These are phyloP conservation scores for Simmondsia chinensis DNA, from an alignment of 148 eudicot species.

Conservation along the genomic window DNA sequence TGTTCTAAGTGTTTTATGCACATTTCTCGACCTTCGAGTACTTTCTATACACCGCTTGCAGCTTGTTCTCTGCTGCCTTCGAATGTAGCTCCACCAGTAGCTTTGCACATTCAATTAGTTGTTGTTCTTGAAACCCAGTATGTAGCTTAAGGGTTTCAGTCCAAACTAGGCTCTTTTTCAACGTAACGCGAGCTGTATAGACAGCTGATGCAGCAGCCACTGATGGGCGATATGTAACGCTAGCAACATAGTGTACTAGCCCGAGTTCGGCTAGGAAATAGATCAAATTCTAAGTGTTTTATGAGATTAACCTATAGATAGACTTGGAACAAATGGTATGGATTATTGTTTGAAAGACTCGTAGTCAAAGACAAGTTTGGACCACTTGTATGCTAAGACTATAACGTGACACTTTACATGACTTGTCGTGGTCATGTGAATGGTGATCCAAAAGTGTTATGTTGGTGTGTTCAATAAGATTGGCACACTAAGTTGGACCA, in stretches of 20 bases:
- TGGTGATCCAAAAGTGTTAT: no score
- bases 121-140: conserved; percentile 62
- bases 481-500: no score
- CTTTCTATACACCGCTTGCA: conserved; percentile 53
- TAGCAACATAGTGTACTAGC: conserved; percentile 46
- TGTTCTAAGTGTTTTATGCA: no score
- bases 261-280: conserved; percentile 74
- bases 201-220: conserved; percentile 91
- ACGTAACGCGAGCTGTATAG: conserved; percentile 59
- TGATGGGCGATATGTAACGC: conserved; percentile 39
- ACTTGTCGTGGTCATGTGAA: no score
- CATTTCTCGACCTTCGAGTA: conserved; percentile 42
- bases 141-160: conserved; percentile 57
- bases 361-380: no score
- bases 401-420: no score
- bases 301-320: no score
- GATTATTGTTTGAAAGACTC: no score
- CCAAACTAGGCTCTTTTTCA: conserved; percentile 61
- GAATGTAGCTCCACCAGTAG: conserved; percentile 48
- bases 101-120: conserved; percentile 68
- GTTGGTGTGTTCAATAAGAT: no score
- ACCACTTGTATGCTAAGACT: no score
- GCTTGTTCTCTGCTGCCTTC: conserved; percentile 34
- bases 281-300: conserved; percentile 59
- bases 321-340: no score